phyloP scores from a whole-genome alignment of 768 basidiomycete genomes.

The Rhizopogon salebrosus region DNA sequence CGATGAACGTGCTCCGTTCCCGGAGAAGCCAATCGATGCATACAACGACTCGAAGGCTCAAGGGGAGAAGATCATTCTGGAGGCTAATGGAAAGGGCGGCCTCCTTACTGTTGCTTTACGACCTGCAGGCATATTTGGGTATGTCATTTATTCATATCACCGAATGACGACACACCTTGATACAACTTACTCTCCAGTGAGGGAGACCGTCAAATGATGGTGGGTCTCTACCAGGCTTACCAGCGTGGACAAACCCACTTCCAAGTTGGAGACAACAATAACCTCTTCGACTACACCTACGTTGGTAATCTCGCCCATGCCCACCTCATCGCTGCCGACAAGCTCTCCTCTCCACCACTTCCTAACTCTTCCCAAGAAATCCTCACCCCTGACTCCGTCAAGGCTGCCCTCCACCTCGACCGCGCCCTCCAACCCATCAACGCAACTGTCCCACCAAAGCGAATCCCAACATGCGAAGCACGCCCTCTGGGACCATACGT shows the following conservation, averaged over 20 bases:
- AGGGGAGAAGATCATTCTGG: conserved; percentile 79
- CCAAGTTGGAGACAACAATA: conserved; percentile 91
- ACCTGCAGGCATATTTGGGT: conserved; percentile 97
- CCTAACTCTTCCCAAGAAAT: conserved; percentile 28
- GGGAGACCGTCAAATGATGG: conserved; percentile 84
- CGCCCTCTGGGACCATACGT: conserved; percentile 83
- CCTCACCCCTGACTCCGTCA: conserved; percentile 10
- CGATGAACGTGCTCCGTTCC: conserved; percentile 81
- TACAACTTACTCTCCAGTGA: conserved; percentile 44
- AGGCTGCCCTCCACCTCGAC: conserved; percentile 36
- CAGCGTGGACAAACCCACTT: conserved; percentile 80
- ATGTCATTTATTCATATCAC: conserved; percentile 17
- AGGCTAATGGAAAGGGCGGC: conserved; percentile 80
- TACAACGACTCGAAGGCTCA: conserved; percentile 94
- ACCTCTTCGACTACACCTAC: conserved; percentile 95
- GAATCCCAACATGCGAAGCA: conserved; percentile 74
- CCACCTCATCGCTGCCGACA: conserved; percentile 91
- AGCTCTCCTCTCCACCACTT: conserved; percentile 53
- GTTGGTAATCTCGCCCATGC: conserved; percentile 94
- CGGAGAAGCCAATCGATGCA: conserved; percentile 73
- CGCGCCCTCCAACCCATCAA: conserved; percentile 57
- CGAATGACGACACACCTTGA: not conserved
- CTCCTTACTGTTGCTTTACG: conserved; percentile 86
- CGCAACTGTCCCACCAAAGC: conserved; percentile 56
- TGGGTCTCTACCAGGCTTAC: conserved; percentile 76